Evolutionary conservation across 139 green algal species (phyloP).

Genomic region (Chlamydomonas applanata): DNA sequence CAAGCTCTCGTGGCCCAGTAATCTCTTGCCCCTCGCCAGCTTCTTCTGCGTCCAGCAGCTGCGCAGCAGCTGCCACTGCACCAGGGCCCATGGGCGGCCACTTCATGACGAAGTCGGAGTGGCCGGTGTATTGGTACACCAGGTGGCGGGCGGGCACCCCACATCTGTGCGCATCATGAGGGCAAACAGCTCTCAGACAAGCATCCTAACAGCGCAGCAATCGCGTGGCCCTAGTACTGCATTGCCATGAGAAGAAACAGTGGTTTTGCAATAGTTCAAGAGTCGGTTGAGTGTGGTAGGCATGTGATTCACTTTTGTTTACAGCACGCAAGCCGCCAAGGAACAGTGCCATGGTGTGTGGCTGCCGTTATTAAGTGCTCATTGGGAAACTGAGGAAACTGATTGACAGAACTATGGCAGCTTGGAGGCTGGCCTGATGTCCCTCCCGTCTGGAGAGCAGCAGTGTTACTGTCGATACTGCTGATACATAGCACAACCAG

Average conservation of each 20-base stretch:
- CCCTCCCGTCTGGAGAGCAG: neutral
- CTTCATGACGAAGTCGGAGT: slow-evolving; percentile 53
- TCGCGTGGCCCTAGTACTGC: no score
- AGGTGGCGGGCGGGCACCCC: slow-evolving; percentile 55
- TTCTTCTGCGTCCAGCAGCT: neutral
- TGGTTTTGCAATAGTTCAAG: no score
- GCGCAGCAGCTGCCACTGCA: neutral
- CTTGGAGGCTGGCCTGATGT: neutral
- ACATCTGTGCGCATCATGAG: no score
- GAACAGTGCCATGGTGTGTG: no score
- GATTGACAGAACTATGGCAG: neutral
- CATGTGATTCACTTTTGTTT: no score
- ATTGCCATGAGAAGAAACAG: no score
- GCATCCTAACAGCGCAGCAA: no score
- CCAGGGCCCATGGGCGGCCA: neutral
- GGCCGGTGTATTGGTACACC: slow-evolving; percentile 58
- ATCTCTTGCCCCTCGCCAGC: neutral
- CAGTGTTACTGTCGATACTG: neutral
- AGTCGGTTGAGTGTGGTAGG: no score
- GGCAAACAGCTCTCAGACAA: no score
- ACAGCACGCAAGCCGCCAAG: no score
- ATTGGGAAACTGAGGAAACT: neutral
- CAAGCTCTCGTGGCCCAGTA: neutral
- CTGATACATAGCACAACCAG: neutral
- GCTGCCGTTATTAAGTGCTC: neutral